Base-by-base conservation (phyloP, 2,329 filamentous ascomycete species). In the Aspergillus uvarum region DNA sequence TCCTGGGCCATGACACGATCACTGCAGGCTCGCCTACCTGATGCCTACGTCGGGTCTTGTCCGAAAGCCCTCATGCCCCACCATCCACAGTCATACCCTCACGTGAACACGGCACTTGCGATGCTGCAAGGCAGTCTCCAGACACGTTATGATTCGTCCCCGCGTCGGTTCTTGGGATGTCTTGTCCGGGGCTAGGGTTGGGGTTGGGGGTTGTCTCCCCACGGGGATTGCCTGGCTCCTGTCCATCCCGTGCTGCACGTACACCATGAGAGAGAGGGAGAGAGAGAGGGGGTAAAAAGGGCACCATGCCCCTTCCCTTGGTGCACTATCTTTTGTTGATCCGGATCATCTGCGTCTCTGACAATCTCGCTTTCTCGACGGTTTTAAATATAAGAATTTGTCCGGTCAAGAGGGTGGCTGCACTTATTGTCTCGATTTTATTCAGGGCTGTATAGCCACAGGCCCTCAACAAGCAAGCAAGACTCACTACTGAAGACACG, bases 151-250 rank as follows among this genome's bases (percentile, higher is more conserved):
- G 49, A 32, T 38, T 58, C 35, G 47, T 51, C 51, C 54, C 47
- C 47, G 26, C 49, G 22, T 67, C 61, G 67, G 62, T 26, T 44
- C 50, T 65, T 50, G 26, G 24, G 12, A 14, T 38, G 8, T 51
- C 42, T 66, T 54, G 56, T 62, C 67, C 59, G 65, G 60, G 59
- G 56, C 54, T 50, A 59, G 60, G 59, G 61, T 64, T 26, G 64
- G 59, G 62, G 51, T 35, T 54, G 68, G 64, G 59, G 62, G 49
- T 31, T 54, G 67, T 4, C 16, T 65, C 68, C 68, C 69, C 69
- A 71, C 62, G 68, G 68, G 69, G 68, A 61, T 57, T 35, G 38
- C 8, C 16, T n/a, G 14, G 16, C 38, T 16, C 38, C 3, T 16
- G 38, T 16, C 14, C 38, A 42, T 42, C 14, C 38, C 38, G 38